A percentile compares a stretch with the other conserved stretches of the same genome.
Evolutionary conservation across 768 basidiomycete species (phyloP).

Genomic region (Xanthoconium purpureum): DNA sequence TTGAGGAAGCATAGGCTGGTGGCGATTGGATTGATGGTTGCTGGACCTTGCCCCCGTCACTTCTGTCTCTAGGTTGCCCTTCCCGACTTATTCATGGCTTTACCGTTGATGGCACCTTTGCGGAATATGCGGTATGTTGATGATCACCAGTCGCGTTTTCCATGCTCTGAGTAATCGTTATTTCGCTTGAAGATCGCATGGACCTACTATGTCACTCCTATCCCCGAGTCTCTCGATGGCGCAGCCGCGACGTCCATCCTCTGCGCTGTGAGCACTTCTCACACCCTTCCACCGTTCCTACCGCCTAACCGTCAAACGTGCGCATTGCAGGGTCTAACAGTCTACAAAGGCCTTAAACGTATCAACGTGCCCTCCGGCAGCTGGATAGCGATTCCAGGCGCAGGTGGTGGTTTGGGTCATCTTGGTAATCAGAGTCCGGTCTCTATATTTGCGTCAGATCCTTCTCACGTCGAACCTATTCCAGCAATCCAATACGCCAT

Average conservation of each 20-base stretch:
- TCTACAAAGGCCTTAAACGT: slow-evolving; percentile 45
- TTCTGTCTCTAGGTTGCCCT: slow-evolving; percentile 13
- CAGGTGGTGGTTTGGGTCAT: slow-evolving; percentile 43
- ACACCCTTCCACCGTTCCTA: background rate
- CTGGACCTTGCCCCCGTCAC: background rate
- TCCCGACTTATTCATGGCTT: slow-evolving; percentile 27
- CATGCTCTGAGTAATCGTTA: background rate
- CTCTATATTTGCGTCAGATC: background rate
- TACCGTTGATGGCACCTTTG: slow-evolving; percentile 45
- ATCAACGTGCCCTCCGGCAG: slow-evolving; percentile 36
- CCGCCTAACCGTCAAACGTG: background rate
- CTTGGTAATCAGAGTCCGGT: slow-evolving; percentile 23
- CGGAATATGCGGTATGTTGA: slow-evolving; percentile 34
- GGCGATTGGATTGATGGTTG: background rate
- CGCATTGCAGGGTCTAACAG: slow-evolving; percentile 36
- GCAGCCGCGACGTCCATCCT: slow-evolving; percentile 43
- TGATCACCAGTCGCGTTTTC: background rate
- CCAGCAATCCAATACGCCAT: slow-evolving; percentile 46
- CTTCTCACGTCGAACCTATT: background rate
- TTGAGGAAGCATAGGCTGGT: background rate
- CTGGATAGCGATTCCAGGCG: slow-evolving; percentile 40
- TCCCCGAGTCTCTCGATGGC: slow-evolving; percentile 41
- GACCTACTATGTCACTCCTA: slow-evolving; percentile 41
- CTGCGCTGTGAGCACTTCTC: slow-evolving; percentile 34
- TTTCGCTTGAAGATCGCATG: slow-evolving; percentile 28